Evolutionary conservation across 2,329 filamentous ascomycete genomes (phyloP).

Genomic region (Tolypocladium ophioglossoides): DNA sequence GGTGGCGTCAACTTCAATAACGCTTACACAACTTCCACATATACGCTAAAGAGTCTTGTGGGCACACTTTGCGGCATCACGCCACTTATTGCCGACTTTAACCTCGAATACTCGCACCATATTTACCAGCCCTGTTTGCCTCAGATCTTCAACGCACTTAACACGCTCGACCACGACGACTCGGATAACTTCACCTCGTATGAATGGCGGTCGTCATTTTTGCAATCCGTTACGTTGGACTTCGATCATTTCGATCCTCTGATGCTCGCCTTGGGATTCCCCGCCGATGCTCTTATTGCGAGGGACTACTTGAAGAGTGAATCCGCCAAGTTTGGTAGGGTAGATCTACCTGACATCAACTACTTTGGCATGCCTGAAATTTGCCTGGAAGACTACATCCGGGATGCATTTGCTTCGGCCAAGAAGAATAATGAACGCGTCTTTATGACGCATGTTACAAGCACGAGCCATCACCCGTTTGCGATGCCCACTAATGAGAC

Average conservation of each 20-base stretch:
- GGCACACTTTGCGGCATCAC: constrained; percentile 31
- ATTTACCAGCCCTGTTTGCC: constrained; percentile 34
- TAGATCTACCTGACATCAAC: constrained; percentile 19
- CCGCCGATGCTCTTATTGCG: constrained; percentile 11
- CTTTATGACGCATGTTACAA: constrained; percentile 23
- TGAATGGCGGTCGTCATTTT: constrained; percentile 19
- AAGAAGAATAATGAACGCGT: constrained; percentile 18
- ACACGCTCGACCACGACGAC: constrained; percentile 6
- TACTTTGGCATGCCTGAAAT: constrained; percentile 22
- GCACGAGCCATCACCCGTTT: constrained; percentile 23
- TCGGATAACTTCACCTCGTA: constrained; percentile 10
- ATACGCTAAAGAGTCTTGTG: constrained; percentile 31
- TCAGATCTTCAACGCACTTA: constrained; percentile 23
- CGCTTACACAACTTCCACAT: constrained; percentile 29
- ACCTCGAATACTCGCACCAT: constrained; percentile 28
- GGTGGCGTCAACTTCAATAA: constrained; percentile 31
- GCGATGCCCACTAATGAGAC: constrained; percentile 16
- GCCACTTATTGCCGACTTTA: constrained; percentile 30
- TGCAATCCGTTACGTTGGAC: constrained; percentile 19
- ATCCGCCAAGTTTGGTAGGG: constrained; percentile 16
- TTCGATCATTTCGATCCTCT: constrained; percentile 20
- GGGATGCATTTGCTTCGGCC: constrained; percentile 19
- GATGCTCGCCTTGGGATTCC: constrained; percentile 18
- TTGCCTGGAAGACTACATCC: constrained; percentile 20
- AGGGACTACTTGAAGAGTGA: constrained; percentile 19